These are phyloP conservation scores for Cotoneaster glaucophyllus DNA, from an alignment of 306 rosid species.

Conservation along the genomic window DNA sequence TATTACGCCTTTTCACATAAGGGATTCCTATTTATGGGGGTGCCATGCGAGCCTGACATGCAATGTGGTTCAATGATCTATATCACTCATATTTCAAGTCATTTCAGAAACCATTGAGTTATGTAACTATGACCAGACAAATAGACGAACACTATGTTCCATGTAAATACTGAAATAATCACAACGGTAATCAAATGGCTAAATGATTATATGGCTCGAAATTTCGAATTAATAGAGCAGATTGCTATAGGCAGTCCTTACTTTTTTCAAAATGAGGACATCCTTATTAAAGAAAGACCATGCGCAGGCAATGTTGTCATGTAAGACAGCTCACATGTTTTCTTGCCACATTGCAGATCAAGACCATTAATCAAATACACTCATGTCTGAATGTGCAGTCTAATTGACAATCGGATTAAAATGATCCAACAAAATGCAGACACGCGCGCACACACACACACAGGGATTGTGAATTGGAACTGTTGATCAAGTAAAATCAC, in stretches of 20 bases:
- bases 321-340: not conserved
- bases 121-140: not conserved
- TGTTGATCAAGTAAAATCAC: not conserved
- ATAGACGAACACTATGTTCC: not conserved
- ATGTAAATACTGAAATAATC: not conserved
- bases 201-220: not conserved
- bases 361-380: not conserved
- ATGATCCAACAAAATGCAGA: not conserved
- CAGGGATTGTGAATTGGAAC: not conserved
- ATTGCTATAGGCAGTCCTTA: not conserved
- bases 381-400: not conserved
- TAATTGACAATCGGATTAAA: not conserved
- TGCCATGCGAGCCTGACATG: not conserved
- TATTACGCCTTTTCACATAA: not conserved
- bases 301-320: not conserved
- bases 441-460: not conserved
- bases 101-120: not conserved
- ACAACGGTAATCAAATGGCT: not conserved
- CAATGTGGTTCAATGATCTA: not conserved
- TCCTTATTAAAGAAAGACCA: not conserved
- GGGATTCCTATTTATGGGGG: not conserved
- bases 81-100: not conserved
- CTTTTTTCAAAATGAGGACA: not conserved
- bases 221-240: not conserved
- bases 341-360: not conserved